Evolutionary conservation across 2,329 filamentous ascomycete species (phyloP).

Genomic region (Coleophoma crateriformis): DNA sequence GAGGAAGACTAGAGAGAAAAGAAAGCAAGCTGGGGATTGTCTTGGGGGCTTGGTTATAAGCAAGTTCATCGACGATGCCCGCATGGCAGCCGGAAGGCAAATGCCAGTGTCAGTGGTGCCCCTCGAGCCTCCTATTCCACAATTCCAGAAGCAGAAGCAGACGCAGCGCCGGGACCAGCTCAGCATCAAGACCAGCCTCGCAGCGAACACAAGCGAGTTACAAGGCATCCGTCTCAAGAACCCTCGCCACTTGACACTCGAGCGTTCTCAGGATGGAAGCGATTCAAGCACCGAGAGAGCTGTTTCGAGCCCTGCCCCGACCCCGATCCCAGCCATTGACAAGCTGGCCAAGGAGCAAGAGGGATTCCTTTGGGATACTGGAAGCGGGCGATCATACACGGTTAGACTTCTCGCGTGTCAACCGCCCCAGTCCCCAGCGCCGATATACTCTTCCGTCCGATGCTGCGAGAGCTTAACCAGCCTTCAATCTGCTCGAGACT

Average conservation of each 20-base stretch:
- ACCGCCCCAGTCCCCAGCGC: neutral
- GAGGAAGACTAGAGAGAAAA: conserved; percentile 20
- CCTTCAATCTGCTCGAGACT: too few species aligned
- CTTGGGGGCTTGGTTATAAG: conserved; percentile 2
- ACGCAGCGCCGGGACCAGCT: neutral
- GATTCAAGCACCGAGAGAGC: conserved; percentile 5
- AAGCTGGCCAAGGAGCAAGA: too few species aligned
- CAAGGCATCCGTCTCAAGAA: conserved; percentile 18
- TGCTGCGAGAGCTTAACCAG: neutral
- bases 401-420: neutral
- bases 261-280: conserved; percentile 20
- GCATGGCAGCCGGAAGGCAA: too few species aligned
- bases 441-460: conserved; percentile 12
- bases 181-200: neutral
- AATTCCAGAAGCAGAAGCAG: neutral
- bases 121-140: conserved; percentile 1
- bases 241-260: conserved; percentile 17
- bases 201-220: conserved; percentile 11
- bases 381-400: conserved; percentile 15
- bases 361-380: conserved; percentile 1
- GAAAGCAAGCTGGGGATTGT: conserved; percentile 4
- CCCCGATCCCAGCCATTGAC: too few species aligned
- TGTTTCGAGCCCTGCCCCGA: conserved; percentile 10
- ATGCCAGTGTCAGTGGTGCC: neutral
- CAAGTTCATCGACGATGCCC: too few species aligned